Conservation (phyloP, 2,329 filamentous ascomycete species). For the Hypoxylon sp. region DNA sequence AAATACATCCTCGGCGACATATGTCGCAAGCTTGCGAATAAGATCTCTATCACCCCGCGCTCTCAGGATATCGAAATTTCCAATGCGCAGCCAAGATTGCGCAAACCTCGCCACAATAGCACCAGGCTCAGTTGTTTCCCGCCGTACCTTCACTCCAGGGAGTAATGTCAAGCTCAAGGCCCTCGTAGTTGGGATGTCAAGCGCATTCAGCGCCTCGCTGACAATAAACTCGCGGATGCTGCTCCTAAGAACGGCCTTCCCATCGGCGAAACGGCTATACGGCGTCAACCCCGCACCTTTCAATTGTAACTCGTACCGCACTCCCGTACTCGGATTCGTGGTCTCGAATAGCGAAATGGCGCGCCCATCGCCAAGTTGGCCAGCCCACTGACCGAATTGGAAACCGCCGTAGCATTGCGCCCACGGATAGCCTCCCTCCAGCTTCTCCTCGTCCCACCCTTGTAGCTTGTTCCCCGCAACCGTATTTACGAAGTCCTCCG, state of each 20-base stretch:
- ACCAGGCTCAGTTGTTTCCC: conserved; percentile 88
- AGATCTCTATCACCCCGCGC: conserved; percentile 83
- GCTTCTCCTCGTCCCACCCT: conserved; percentile 79
- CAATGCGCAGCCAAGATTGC: conserved; percentile 90
- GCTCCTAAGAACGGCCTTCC: conserved; percentile 91
- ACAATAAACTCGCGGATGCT: conserved; percentile 96
- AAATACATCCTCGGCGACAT: conserved; percentile 89
- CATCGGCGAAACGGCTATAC: conserved; percentile 96
- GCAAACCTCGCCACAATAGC: conserved; percentile 95
- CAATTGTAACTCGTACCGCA: conserved; percentile 89
- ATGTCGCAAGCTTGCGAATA: conserved; percentile 82
- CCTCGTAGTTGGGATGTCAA: conserved; percentile 88
- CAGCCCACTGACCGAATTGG: conserved; percentile 89
- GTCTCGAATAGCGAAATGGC: conserved; percentile 95
- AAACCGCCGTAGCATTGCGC: conserved; percentile 96
- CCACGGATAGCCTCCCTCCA: conserved; percentile 89
- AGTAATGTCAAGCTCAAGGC: conserved; percentile 86
- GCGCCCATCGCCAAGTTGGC: conserved; percentile 93
- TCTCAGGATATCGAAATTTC: conserved; percentile 95
- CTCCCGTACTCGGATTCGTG: conserved; percentile 79
- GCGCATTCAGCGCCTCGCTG: conserved; percentile 87
- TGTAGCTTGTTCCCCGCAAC: conserved; percentile 87
- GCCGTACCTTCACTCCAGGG: conserved; percentile 78
- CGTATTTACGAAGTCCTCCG: conserved; percentile 80
- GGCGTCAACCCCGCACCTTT: conserved; percentile 95